A percentile compares a stretch with the other conserved stretches of the same genome.
Conservation (phyloP, 1,284 basidiomycete species). For the Clitocybe nebularis region DNA sequence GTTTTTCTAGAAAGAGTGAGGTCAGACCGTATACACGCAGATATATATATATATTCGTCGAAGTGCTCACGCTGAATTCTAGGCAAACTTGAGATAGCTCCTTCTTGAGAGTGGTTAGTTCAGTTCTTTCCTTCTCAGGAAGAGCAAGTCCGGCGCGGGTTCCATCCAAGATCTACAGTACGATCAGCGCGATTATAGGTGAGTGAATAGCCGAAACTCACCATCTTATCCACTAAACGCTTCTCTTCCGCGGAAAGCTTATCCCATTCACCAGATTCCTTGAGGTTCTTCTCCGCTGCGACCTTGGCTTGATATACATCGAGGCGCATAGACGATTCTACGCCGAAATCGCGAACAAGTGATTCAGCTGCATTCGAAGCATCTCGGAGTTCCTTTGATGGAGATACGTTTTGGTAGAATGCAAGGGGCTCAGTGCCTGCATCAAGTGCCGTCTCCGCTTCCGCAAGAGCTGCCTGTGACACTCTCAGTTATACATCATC, state of each 20-base stretch:
- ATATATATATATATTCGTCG: too few relatives aligned
- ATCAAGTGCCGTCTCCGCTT: conserved; percentile 54
- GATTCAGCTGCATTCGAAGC: conserved; percentile 71
- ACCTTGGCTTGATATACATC: conserved; percentile 73
- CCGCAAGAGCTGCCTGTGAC: conserved; percentile 49
- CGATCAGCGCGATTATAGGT: background rate
- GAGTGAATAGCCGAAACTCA: conserved; percentile 16
- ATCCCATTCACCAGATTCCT: conserved; percentile 50
- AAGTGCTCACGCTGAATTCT: conserved; percentile 61
- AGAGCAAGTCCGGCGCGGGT: conserved; percentile 74
- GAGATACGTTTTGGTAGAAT: conserved; percentile 80
- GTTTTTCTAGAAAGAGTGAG: conserved; percentile 57
- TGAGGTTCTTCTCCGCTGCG: conserved; percentile 65
- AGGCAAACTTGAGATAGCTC: conserved; percentile 68
- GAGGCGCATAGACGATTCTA: conserved; percentile 72
- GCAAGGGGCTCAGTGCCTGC: conserved; percentile 52
- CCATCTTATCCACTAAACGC: conserved; percentile 72
- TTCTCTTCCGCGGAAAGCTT: conserved; percentile 63
- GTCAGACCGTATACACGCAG: background rate
- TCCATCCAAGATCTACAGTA: conserved; percentile 57
- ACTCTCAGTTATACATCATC: conserved; percentile 5
- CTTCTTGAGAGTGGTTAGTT: conserved; percentile 59
- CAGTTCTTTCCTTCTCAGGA: conserved; percentile 55
- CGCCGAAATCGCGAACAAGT: conserved; percentile 60
- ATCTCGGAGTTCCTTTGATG: conserved; percentile 67